Evolutionary conservation across 805 yeast species (phyloP).

Genomic region (Yamadazyma endophytica): DNA sequence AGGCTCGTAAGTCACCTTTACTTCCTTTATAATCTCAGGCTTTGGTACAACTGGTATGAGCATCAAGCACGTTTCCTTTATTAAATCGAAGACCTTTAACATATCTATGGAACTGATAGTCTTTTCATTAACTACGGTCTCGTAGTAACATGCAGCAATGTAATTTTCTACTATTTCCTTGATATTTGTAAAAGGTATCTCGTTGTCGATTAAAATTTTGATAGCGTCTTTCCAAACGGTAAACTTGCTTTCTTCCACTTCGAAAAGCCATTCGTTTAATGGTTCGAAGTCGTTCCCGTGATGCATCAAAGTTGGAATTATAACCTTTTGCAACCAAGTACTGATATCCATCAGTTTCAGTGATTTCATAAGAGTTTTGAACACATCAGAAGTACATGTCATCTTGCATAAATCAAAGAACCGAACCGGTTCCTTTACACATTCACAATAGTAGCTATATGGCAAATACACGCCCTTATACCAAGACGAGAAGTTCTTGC

Average conservation of each 20-base stretch:
- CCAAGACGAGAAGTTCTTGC: conserved; percentile 22
- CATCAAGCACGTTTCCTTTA: conserved; percentile 16
- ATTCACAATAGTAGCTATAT: conserved; percentile 23
- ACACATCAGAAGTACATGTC: conserved; percentile 12
- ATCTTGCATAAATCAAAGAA: conserved; percentile 14
- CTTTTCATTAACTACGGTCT: conserved; percentile 11
- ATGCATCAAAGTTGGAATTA: conserved; percentile 23
- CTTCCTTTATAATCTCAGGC: not conserved
- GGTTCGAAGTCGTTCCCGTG: conserved; percentile 19
- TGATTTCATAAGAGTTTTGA: conserved; percentile 21
- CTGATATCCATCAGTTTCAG: no score
- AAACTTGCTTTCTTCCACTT: not conserved
- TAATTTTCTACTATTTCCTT: conserved; percentile 15
- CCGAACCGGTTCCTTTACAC: conserved; percentile 2
- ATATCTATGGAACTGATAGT: conserved; percentile 21
- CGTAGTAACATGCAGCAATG: conserved; percentile 20
- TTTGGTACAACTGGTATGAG: conserved; percentile 8
- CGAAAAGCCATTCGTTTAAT: conserved; percentile 22
- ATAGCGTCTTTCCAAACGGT: conserved; percentile 16
- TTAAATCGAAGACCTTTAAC: conserved; percentile 23
- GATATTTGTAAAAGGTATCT: conserved; percentile 8
- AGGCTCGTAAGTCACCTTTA: conserved; percentile 1
- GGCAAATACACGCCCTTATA: conserved; percentile 22
- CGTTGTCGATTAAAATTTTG: conserved; percentile 10
- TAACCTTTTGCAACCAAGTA: conserved; percentile 25